Percentiles rank a stretch among this genome's conserved stretches.
phyloP scores from a whole-genome alignment of 192 early-diverging fungal species.

The Coemansia furcata region DNA sequence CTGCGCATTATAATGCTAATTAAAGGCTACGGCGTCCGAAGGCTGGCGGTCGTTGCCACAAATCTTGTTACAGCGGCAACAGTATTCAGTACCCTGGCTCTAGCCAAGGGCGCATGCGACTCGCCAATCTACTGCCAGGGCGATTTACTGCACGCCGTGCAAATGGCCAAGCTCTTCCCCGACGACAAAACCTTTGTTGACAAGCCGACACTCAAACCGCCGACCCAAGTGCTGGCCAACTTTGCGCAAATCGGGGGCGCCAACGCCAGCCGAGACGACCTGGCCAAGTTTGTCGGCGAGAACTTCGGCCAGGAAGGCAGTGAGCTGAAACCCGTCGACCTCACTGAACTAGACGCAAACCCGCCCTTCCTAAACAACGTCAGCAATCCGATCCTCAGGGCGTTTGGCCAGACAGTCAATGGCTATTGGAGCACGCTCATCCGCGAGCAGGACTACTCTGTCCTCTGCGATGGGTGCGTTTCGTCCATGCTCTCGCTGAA shows the following conservation, averaged over 20 bases:
- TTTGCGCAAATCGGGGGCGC: constrained; percentile 52
- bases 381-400: constrained; percentile 45
- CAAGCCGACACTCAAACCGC: constrained; percentile 63
- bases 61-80: background rate
- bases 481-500: constrained; percentile 57
- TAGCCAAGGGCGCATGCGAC: constrained; percentile 44
- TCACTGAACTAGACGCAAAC: constrained; percentile 33
- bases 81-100: background rate
- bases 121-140: constrained; percentile 71
- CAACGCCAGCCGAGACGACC: constrained; percentile 24
- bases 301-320: constrained; percentile 58
- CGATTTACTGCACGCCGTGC: constrained; percentile 59
- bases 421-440: constrained; percentile 62
- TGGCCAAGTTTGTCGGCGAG: constrained; percentile 55
- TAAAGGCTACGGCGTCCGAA: background rate
- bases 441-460: constrained; percentile 52
- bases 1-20: background rate
- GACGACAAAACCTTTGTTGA: constrained; percentile 79
- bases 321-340: constrained; percentile 49
- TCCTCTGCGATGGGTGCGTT: constrained; percentile 57
- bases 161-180: constrained; percentile 57
- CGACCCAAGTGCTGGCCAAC: constrained; percentile 48
- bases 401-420: constrained; percentile 53
- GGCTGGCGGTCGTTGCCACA: background rate
- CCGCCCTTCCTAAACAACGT: constrained; percentile 54